phyloP scores from a whole-genome alignment of 1,139 yeast species.

The Yamadazyma dendronema region DNA sequence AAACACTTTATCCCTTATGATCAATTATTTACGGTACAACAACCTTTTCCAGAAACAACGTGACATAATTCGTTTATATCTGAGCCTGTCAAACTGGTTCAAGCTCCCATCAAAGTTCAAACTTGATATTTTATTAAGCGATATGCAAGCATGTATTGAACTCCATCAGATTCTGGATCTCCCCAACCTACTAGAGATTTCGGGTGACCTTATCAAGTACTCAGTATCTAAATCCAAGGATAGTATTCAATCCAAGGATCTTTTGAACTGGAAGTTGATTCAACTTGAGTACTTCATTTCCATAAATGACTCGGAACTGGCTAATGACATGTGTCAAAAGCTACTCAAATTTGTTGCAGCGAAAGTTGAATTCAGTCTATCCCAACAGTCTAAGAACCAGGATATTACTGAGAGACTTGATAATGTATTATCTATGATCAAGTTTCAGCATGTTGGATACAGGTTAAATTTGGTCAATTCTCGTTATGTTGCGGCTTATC shows the following conservation, averaged over 20 bases:
- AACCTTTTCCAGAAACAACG: neutral
- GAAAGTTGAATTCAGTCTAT: conserved; percentile 28
- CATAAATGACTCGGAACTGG: conserved; percentile 16
- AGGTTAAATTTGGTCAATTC: conserved; percentile 16
- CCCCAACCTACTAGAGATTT: conserved; percentile 1
- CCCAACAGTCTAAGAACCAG: conserved; percentile 13
- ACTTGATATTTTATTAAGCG: neutral
- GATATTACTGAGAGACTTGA: conserved; percentile 26
- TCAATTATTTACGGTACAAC: neutral
- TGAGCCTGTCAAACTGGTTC: neutral
- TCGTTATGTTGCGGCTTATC: conserved; percentile 24
- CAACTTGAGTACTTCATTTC: conserved; percentile 28
- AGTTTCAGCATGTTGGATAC: conserved; percentile 32
- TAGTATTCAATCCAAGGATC: conserved; percentile 11
- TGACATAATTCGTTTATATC: too few relatives aligned
- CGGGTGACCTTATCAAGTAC: conserved; percentile 7
- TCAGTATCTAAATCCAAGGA: neutral
- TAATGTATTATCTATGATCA: conserved; percentile 35
- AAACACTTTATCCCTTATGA: neutral
- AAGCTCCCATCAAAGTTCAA: neutral
- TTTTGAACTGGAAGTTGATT: conserved; percentile 28
- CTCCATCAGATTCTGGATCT: neutral
- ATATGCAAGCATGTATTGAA: neutral
- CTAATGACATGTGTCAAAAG: conserved; percentile 23
- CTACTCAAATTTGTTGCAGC: conserved; percentile 24